These are phyloP conservation scores for Naganishia vishniacii DNA, from an alignment of 768 basidiomycete genomes.

Conservation along the genomic window DNA sequence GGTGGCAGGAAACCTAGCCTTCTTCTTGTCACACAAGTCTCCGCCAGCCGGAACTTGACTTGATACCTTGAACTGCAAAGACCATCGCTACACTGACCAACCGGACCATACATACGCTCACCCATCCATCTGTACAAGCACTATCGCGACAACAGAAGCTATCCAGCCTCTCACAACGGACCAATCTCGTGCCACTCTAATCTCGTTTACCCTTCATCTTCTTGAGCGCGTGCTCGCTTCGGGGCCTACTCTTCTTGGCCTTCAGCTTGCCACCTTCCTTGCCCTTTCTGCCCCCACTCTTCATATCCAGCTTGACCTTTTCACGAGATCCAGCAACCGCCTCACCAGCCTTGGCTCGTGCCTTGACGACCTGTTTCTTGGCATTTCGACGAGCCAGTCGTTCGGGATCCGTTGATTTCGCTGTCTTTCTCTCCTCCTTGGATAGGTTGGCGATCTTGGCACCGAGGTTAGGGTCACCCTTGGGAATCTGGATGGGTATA, in stretches of 20 bases:
- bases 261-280: conserved; percentile 34
- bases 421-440: conserved; percentile 78
- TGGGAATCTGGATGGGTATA: conserved; percentile 54
- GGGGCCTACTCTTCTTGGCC: conserved; percentile 48
- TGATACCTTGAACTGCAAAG: no score
- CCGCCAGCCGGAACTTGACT: no score
- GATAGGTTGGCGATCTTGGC: conserved; percentile 68
- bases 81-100: no score
- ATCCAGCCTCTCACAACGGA: no score
- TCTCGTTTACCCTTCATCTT: conserved; percentile 48
- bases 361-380: conserved; percentile 67
- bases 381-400: conserved; percentile 76
- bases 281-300: conserved; percentile 29
- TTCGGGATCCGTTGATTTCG: conserved; percentile 71
- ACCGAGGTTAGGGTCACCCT: conserved; percentile 77
- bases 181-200: conserved; percentile 10
- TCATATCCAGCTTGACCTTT: conserved; percentile 44
- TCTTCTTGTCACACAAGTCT: no score
- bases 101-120: no score
- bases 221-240: conserved; percentile 42
- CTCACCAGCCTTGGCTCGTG: conserved; percentile 23
- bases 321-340: conserved; percentile 34
- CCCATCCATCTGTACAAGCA: no score
- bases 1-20: no score
- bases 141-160: no score